These are phyloP conservation scores for Tricharina praecox DNA, from an alignment of 495 filamentous ascomycete genomes.

Conservation along the genomic window DNA sequence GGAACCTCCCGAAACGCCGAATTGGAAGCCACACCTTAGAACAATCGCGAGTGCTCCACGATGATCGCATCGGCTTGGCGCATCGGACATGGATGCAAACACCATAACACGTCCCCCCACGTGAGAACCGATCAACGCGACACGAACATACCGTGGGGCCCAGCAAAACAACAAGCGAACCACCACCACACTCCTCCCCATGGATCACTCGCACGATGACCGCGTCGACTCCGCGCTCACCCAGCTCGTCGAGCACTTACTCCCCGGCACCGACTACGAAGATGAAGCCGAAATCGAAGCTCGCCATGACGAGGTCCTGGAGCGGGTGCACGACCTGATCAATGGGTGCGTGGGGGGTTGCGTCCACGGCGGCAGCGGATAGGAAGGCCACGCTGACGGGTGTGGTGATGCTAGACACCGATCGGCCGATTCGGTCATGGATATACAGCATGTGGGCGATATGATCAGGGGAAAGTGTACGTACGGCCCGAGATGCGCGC, in stretches of 20 bases:
- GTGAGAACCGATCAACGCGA: neutral
- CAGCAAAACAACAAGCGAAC: too few species aligned
- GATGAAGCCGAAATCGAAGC: slow-evolving; percentile 2
- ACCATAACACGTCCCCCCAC: neutral
- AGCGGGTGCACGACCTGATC: slow-evolving; percentile 23
- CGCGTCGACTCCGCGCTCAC: slow-evolving; percentile 6
- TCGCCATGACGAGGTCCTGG: slow-evolving; percentile 19
- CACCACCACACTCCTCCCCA: neutral
- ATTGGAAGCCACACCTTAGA: too few species aligned
- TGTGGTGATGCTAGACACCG: neutral
- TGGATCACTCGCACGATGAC: neutral
- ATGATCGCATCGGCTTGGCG: too few species aligned
- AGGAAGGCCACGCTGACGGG: too few species aligned
- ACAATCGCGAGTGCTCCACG: too few species aligned
- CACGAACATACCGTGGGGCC: neutral
- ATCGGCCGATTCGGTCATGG: slow-evolving; percentile 31
- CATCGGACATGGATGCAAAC: too few species aligned
- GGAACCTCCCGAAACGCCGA: too few species aligned
- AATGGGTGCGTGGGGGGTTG: neutral
- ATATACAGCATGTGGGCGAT: slow-evolving; percentile 80
- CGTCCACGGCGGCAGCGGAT: neutral
- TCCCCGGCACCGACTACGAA: neutral
- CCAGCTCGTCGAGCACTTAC: slow-evolving; percentile 4
- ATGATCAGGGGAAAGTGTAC: slow-evolving; percentile 65
- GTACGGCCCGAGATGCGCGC: neutral